A percentile compares a stretch with the other conserved stretches of the same genome.
Conservation (phyloP, 352 stramenopile genomes). For the Phytophthora sansomeana region DNA sequence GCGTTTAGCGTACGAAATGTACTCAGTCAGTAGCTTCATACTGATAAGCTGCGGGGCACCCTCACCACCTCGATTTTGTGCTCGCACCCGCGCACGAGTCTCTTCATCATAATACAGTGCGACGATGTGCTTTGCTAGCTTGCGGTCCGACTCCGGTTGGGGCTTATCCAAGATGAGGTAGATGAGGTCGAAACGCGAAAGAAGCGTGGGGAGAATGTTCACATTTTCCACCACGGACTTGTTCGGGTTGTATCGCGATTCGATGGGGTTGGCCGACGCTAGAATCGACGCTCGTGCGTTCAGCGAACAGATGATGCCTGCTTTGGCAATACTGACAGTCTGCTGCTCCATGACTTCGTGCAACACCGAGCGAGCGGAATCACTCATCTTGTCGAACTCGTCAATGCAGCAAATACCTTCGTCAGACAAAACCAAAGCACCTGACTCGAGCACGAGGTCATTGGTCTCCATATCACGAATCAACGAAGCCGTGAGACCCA, state of each 20-base stretch:
- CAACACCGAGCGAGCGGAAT: conserved; percentile 96
- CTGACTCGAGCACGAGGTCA: conserved; percentile 97
- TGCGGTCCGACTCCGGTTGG: conserved; percentile 93
- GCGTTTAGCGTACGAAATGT: conserved; percentile 96
- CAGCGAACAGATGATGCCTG: conserved; percentile 98
- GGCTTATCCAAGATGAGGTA: conserved; percentile 99
- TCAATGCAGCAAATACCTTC: conserved; percentile 99
- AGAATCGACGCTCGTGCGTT: conserved; percentile 99
- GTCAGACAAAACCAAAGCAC: conserved; percentile 97
- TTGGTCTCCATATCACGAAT: conserved; percentile 97
- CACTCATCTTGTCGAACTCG: conserved; percentile 99
- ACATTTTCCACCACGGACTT: conserved; percentile 99
- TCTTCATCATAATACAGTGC: conserved; percentile 95
- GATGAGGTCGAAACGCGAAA: conserved; percentile 99
- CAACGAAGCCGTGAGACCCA: conserved; percentile 98
- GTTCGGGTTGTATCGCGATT: conserved; percentile 98
- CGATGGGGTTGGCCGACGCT: conserved; percentile 98
- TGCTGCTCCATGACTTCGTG: conserved; percentile 99
- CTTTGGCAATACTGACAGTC: conserved; percentile 98
- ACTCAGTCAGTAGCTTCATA: conserved; percentile 92
- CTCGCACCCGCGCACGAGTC: conserved; percentile 50
- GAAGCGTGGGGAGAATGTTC: conserved; percentile 97
- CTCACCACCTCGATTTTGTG: conserved; percentile 36
- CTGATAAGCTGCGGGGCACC: conserved; percentile 65
- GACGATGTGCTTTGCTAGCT: conserved; percentile 97